Evolutionary conservation across 1,284 basidiomycete species (phyloP).

Genomic region (Papiliotrema nemorosa): DNA sequence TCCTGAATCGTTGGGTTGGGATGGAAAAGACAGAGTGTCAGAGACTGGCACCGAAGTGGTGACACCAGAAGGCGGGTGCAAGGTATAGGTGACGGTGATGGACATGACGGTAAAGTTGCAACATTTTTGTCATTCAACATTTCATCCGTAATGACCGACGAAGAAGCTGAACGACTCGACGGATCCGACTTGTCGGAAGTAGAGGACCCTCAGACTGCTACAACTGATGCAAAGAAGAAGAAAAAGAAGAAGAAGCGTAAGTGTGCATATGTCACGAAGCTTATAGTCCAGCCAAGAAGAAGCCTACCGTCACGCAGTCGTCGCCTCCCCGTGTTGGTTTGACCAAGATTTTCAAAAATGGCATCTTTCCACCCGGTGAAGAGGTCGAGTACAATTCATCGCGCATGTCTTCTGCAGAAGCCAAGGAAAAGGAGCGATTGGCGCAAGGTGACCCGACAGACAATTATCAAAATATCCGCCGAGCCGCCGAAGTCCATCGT

Average conservation of each 20-base stretch:
- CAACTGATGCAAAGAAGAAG: constrained; percentile 49
- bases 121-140: neutral
- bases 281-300: constrained; percentile 59
- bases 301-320: constrained; percentile 60
- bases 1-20: neutral
- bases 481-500: constrained; percentile 93
- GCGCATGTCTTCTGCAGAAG: constrained; percentile 87
- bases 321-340: constrained; percentile 90
- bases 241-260: constrained; percentile 85
- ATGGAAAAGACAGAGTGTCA: neutral
- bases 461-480: constrained; percentile 84
- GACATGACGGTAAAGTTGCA: neutral
- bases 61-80: neutral
- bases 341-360: constrained; percentile 82
- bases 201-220: constrained; percentile 16
- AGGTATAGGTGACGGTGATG: neutral
- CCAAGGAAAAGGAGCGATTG: constrained; percentile 73
- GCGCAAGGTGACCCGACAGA: constrained; percentile 71
- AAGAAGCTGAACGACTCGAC: constrained; percentile 11
- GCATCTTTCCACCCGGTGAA: constrained; percentile 86
- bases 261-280: constrained; percentile 1
- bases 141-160: neutral
- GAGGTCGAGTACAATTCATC: constrained; percentile 85
- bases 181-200: constrained; percentile 30
- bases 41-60: neutral